Evolutionary conservation across 2,329 filamentous ascomycete species (phyloP), one percentile per base, ranked within the genome.

Genomic region (Keithomyces neogunnii): DNA sequence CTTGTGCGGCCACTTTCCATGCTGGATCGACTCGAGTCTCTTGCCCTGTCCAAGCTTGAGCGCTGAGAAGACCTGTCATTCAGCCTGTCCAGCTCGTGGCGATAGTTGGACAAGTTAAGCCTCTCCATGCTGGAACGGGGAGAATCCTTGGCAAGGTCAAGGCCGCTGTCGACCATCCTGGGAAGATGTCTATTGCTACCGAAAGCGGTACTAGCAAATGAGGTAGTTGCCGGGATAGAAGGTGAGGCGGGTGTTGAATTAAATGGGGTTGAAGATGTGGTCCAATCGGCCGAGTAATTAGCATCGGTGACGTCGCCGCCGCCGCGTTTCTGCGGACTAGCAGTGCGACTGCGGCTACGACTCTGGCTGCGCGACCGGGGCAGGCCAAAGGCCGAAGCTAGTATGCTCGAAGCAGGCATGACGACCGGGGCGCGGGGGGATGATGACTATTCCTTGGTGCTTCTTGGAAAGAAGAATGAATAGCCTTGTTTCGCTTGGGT

Each of bases 1-100:
- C 60, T 64, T 39, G 66, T 69, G 47, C 66, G 66, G 30, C 62
- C 61, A 51, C 68, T 70, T 35, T 71, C 69, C n/a, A 66, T 57
- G 47, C 52, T 54, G 26, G 44, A 52, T 26, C 52, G 50, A 36
- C 19, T 38, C 13, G 66, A 68, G 7, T 62, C 58, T 46, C 59
- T 58, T 4, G 55, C 56, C 32, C 51, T 53, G 43, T 64, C 62
- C 51, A 60, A 50, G 49, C 62, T 62, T 30, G 59, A 62, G 29
- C 61, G 59, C 6, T 54, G 52, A 33, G 19, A 19, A 19, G 56
- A 57, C 49, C 4, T 33, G 10, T 53, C 51, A 32, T 53, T 52
- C 35, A 55, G 51, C 28, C 35, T 52, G 26, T 49, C 45, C 58
- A 62, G 56, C 53, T 62, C 43, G 39, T 49, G 28, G 10, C 53